Conservation (phyloP, 176 grass and related monocot species). For the Sorghum bicolor region DNA sequence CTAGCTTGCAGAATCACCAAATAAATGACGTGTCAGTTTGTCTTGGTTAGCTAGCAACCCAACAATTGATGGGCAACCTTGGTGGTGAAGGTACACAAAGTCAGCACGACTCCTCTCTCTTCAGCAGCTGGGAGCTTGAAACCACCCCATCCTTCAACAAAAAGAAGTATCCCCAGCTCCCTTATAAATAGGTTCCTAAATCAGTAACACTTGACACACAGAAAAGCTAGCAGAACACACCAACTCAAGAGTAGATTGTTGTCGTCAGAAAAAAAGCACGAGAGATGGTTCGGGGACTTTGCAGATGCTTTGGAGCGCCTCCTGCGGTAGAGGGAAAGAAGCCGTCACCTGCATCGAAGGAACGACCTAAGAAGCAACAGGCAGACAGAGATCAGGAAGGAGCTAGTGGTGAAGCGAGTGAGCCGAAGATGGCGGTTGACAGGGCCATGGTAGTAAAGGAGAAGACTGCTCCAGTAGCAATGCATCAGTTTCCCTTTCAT, state of each 20-base stretch:
- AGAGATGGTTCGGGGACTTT: neutral
- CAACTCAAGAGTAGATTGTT: neutral
- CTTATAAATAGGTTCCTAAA: neutral
- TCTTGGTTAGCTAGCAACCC: neutral
- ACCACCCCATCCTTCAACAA: neutral
- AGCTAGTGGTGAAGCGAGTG: neutral
- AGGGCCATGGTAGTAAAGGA: neutral
- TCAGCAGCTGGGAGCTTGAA: neutral
- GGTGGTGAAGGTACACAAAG: neutral
- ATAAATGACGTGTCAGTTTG: neutral
- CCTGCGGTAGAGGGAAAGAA: neutral
- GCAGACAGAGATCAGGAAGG: neutral
- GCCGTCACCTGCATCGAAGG: neutral
- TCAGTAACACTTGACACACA: neutral
- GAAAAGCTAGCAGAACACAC: neutral
- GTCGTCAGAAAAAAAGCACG: neutral
- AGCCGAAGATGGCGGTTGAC: neutral
- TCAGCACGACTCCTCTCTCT: neutral
- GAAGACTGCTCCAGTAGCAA: constrained; percentile 3
- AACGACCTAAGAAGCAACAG: neutral
- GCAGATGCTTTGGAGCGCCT: neutral
- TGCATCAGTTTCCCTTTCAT: constrained; percentile 48
- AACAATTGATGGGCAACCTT: neutral
- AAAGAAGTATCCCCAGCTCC: neutral
- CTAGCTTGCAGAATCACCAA: neutral